A percentile compares a stretch with the other conserved stretches of the same genome.
Conservation (phyloP, 768 basidiomycete genomes). For the Boletus vermiculosoides region DNA sequence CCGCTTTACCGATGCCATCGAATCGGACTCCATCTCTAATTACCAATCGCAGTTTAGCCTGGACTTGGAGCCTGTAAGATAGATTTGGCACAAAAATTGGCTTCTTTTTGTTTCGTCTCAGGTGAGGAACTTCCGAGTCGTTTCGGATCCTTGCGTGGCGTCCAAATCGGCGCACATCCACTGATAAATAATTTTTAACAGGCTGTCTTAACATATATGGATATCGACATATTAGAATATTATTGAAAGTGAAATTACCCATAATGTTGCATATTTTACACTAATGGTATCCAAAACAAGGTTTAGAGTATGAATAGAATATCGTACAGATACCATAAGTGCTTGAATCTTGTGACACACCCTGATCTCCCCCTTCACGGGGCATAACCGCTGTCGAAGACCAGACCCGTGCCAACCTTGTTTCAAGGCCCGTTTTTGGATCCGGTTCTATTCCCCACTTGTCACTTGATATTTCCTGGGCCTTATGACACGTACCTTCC, state of each 20-base stretch:
- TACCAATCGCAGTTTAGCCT: neutral
- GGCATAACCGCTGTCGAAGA: neutral
- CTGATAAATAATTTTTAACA: neutral
- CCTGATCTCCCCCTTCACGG: neutral
- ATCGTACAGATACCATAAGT: neutral
- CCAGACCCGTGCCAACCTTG: neutral
- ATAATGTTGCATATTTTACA: neutral
- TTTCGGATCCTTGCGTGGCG: neutral
- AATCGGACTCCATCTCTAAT: too few relatives aligned
- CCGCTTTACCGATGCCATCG: neutral
- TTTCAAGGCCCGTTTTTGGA: neutral
- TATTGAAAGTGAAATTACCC: neutral
- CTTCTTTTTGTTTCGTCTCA: neutral
- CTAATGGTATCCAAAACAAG: neutral
- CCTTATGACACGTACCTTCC: conserved; percentile 2
- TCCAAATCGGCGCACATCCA: neutral
- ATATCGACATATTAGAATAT: too few relatives aligned
- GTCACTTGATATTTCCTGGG: neutral
- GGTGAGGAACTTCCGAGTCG: neutral
- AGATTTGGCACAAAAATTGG: neutral
- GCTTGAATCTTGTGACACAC: neutral
- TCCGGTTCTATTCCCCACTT: neutral
- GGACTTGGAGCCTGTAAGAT: neutral
- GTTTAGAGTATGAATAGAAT: too few relatives aligned
- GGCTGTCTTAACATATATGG: neutral